Base-by-base conservation (phyloP, 495 filamentous ascomycete species). In the Trichoderma reesei region DNA sequence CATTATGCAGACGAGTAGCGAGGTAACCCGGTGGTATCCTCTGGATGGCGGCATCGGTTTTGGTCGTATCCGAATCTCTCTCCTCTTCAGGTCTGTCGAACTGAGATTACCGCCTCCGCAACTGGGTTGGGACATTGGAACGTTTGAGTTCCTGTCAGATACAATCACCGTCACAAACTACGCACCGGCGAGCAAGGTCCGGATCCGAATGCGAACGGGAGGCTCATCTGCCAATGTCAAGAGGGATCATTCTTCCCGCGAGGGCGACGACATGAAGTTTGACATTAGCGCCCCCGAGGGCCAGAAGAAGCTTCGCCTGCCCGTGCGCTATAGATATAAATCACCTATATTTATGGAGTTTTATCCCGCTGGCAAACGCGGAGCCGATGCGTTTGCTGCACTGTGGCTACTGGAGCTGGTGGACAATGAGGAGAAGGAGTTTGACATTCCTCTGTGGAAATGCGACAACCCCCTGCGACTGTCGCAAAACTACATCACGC, bases 291-390 rank as follows among this genome's bases (percentile, higher is more conserved):
- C 18, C 41, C 80, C 78, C 18, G 75, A 79, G 20, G 74, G 65
- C 78, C 85, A 69, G 68, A 65, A 67, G 42, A 81, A 78, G 36
- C 75, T 91, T n/a, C 83, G 87, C 26, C 81, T 98, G 14, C 93
- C 93, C 0, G 91, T 98, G 20, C 90, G 91, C 67, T 88, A 89
- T 72, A 85, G 93, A 46, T 96, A 96, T 74, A 85, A 93, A 26
- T 88, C 88, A 0, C 93, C 93, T 0, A 78, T 96, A 10, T 87
- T 96, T 38, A 90, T 98, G 68, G 93, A 96, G 69, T 89, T 97
- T 73, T 85, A 90, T 66, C 73, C 74, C 1, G 71, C 86, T 8
- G 82, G 83, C 63, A 90, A 89, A 72, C 86, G 89, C 13, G 79
- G 82, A 46, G 77, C 86, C 0, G 84, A 90, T 59, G 85, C 86